Evolutionary conservation across 768 basidiomycete species (phyloP).

Genomic region (Lanmaoa rubissima): DNA sequence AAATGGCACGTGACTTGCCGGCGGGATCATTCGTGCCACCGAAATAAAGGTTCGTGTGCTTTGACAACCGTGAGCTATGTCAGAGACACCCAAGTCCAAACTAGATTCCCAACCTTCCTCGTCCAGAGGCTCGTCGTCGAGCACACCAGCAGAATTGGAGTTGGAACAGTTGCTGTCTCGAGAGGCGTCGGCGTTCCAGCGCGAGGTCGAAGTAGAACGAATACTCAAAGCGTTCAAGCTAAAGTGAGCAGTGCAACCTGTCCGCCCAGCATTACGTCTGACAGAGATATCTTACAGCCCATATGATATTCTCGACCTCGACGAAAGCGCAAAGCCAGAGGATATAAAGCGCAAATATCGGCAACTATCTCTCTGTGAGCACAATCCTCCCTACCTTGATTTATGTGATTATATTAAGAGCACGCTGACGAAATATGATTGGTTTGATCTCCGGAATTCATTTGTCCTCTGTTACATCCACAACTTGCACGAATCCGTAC

Average conservation of each 20-base stretch:
- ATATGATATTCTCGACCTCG: slow-evolving; percentile 90
- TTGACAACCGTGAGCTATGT: slow-evolving; percentile 16
- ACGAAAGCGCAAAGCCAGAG: slow-evolving; percentile 63
- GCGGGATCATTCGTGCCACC: background rate
- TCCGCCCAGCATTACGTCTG: background rate
- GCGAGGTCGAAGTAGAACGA: slow-evolving; percentile 87
- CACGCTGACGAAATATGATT: slow-evolving; percentile 22
- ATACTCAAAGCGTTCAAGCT: slow-evolving; percentile 95
- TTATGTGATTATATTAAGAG: slow-evolving; percentile 6
- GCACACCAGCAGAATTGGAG: slow-evolving; percentile 43
- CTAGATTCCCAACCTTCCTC: slow-evolving; percentile 1
- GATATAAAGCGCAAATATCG: slow-evolving; percentile 90
- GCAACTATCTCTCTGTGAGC: slow-evolving; percentile 80
- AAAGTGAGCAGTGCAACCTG: slow-evolving; percentile 56
- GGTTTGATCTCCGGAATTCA: background rate
- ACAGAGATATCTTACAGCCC: slow-evolving; percentile 51
- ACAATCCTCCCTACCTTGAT: slow-evolving; percentile 11
- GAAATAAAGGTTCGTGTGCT: background rate
- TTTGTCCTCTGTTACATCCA: background rate
- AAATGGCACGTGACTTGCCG: slow-evolving; percentile 19
- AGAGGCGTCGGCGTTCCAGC: slow-evolving; percentile 82
- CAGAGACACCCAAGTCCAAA: slow-evolving; percentile 21
- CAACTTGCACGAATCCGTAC: slow-evolving; percentile 32
- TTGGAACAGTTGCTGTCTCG: slow-evolving; percentile 78
- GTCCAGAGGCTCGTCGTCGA: slow-evolving; percentile 10